Percentiles rank a stretch among this genome's conserved stretches.
Conservation (phyloP, 148 eudicot genomes). For the Silene conica region DNA sequence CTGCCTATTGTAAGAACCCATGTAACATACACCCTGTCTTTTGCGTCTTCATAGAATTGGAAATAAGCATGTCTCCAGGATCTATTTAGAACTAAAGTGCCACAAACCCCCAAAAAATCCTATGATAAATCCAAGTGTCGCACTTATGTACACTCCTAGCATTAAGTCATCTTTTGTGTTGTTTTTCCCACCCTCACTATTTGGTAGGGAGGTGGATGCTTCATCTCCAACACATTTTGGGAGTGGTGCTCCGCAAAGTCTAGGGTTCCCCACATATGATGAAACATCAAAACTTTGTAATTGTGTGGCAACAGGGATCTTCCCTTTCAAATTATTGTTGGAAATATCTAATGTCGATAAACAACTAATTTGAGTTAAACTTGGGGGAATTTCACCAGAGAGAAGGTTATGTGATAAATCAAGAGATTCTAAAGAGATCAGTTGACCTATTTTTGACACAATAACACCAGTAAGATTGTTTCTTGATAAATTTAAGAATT, state of each 20-base stretch:
- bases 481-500: conserved; percentile 7
- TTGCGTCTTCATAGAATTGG: no score
- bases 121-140: no score
- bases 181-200: no score
- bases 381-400: conserved; percentile 9
- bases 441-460: neutral
- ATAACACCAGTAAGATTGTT: conserved; percentile 16
- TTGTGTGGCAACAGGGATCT: conserved; percentile 1
- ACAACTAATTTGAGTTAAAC: neutral
- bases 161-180: no score
- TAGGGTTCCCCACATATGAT: conserved; percentile 5
- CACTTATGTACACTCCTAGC: no score
- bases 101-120: no score
- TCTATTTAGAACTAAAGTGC: no score
- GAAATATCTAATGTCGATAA: neutral
- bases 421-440: conserved; percentile 5
- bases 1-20: no score
- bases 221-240: neutral
- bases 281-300: conserved; percentile 10
- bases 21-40: no score
- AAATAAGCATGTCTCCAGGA: no score
- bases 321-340: conserved; percentile 8
- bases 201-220: no score
- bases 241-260: conserved; percentile 14
- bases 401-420: conserved; percentile 12